Evolutionary conservation across 2,329 filamentous ascomycete genomes (phyloP).

Genomic region (Zalaria obscura): DNA sequence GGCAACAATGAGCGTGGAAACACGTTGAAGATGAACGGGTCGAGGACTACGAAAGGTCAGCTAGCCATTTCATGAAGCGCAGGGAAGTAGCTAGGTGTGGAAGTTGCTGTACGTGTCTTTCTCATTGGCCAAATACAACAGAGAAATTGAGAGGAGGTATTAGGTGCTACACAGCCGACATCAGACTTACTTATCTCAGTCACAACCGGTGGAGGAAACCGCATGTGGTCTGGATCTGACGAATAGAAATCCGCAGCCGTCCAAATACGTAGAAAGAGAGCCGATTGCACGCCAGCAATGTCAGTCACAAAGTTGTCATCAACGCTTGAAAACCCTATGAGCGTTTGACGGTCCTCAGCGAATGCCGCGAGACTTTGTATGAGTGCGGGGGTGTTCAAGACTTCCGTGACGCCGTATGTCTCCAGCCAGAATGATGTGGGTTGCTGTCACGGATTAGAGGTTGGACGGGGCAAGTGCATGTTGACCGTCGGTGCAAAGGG

Average conservation of each 20-base stretch:
- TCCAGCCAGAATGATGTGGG: constrained; percentile 66
- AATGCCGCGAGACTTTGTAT: constrained; percentile 16
- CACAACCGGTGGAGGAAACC: constrained; percentile 53
- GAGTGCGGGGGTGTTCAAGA: constrained; percentile 32
- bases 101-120: no score
- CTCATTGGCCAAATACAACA: no score
- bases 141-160: no score
- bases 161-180: no score
- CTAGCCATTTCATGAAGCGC: neutral
- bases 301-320: neutral
- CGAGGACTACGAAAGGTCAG: constrained; percentile 47
- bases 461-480: constrained; percentile 8
- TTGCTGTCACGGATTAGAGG: constrained; percentile 44
- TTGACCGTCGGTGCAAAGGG: no score
- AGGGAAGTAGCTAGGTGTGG: neutral
- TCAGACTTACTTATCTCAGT: constrained; percentile 48
- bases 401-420: constrained; percentile 45
- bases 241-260: constrained; percentile 79
- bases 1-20: constrained; percentile 66
- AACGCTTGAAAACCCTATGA: neutral
- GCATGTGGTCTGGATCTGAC: constrained; percentile 61
- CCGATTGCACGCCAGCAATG: constrained; percentile 1
- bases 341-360: constrained; percentile 10
- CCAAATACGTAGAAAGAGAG: constrained; percentile 57
- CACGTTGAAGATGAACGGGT: constrained; percentile 69